These are phyloP conservation scores for Rhododendron ferrugineum DNA, from an alignment of 148 eudicot genomes.

Conservation along the genomic window DNA sequence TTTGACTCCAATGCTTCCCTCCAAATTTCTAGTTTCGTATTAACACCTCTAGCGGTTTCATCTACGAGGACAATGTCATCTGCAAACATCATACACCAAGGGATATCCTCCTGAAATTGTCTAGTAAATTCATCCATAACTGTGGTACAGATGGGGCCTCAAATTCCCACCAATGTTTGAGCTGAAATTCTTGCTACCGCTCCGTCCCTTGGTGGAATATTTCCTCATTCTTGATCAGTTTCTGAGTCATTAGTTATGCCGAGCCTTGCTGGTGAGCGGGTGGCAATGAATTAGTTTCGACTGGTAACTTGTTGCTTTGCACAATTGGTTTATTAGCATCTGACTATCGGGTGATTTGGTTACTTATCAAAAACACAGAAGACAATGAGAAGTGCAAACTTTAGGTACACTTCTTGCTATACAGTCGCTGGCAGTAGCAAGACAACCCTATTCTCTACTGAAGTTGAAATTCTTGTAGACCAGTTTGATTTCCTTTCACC, in stretches of 20 bases:
- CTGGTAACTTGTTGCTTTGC: neutral
- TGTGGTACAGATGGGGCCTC: neutral
- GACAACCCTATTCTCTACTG: neutral
- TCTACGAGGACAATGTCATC: too few species aligned
- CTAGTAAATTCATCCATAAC: neutral
- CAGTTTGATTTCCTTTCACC: neutral
- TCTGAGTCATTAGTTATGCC: neutral
- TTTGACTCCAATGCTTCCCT: too few species aligned
- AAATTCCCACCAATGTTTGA: neutral
- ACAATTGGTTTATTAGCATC: neutral
- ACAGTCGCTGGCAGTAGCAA: neutral
- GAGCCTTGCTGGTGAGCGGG: neutral
- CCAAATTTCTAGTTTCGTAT: too few species aligned
- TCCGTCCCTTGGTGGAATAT: neutral
- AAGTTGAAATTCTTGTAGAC: neutral
- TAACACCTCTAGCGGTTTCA: too few species aligned
- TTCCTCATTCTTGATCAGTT: neutral
- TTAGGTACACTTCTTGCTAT: neutral
- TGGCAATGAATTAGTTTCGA: neutral
- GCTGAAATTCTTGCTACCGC: neutral
- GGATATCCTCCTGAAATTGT: too few species aligned
- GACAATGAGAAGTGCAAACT: neutral
- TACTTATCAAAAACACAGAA: neutral
- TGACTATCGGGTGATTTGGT: neutral
- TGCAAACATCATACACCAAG: too few species aligned